These are phyloP conservation scores for Omphalotus olearius DNA, from an alignment of 1,284 basidiomycete genomes.

Conservation along the genomic window DNA sequence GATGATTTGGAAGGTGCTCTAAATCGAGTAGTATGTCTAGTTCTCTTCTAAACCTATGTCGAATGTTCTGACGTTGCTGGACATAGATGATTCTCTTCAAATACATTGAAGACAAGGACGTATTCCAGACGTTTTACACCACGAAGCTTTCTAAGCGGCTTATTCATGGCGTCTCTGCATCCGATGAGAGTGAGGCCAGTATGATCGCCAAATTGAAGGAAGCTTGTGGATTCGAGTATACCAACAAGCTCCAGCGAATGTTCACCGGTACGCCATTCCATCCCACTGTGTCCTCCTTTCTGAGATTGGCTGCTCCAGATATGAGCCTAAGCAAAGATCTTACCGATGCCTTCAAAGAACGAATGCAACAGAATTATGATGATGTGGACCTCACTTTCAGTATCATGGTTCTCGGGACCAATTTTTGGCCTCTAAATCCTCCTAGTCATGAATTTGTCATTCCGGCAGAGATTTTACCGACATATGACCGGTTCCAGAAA, in stretches of 20 bases:
- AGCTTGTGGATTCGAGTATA: slow-evolving; percentile 98
- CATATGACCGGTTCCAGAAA: slow-evolving; percentile 89
- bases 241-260: slow-evolving; percentile 97
- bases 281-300: background rate
- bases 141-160: slow-evolving; percentile 95
- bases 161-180: slow-evolving; percentile 89
- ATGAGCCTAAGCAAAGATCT: slow-evolving; percentile 96
- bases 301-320: slow-evolving; percentile 44
- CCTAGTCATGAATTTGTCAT: slow-evolving; percentile 85
- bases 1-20: slow-evolving; percentile 86
- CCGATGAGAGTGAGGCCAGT: slow-evolving; percentile 94
- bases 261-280: slow-evolving; percentile 71
- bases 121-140: slow-evolving; percentile 99
- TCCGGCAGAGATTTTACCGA: slow-evolving; percentile 82
- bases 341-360: slow-evolving; percentile 95
- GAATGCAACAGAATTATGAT: slow-evolving; percentile 81
- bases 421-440: slow-evolving; percentile 93
- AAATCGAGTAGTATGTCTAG: slow-evolving; percentile 78
- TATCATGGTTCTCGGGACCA: slow-evolving; percentile 92
- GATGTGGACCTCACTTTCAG: slow-evolving; percentile 89
- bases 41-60: background rate
- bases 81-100: slow-evolving; percentile 96
- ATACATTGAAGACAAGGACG: slow-evolving; percentile 99
- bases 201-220: slow-evolving; percentile 99
- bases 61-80: slow-evolving; percentile 7